Evolutionary conservation across 2,329 filamentous ascomycete species (phyloP).

Genomic region (Colletotrichum filicis): DNA sequence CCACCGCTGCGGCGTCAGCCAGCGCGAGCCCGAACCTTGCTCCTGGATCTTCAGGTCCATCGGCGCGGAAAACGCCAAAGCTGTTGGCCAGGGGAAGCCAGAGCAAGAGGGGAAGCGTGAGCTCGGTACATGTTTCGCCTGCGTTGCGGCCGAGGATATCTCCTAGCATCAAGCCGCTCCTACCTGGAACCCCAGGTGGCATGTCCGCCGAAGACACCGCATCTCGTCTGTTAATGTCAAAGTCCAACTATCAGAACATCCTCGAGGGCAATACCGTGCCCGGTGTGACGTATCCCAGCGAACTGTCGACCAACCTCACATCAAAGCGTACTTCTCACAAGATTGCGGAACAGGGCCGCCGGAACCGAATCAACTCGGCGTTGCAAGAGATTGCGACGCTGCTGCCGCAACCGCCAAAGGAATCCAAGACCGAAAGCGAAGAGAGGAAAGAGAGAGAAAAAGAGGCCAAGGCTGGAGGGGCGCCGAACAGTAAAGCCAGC

Average conservation of each 20-base stretch:
- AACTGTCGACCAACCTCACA: slow-evolving; percentile 91
- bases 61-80: slow-evolving; percentile 64
- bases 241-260: slow-evolving; percentile 98
- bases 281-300: slow-evolving; percentile 89
- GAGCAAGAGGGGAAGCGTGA: slow-evolving; percentile 74
- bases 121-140: slow-evolving; percentile 83
- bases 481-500: slow-evolving; percentile 90
- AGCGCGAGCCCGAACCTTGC: slow-evolving; percentile 74
- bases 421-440: slow-evolving; percentile 53
- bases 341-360: slow-evolving; percentile 93
- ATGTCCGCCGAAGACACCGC: slow-evolving; percentile 68
- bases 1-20: slow-evolving; percentile 60
- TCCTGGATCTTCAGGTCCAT: slow-evolving; percentile 59
- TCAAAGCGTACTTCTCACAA: slow-evolving; percentile 98
- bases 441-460: slow-evolving; percentile 59
- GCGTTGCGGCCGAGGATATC: slow-evolving; percentile 90
- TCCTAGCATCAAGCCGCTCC: slow-evolving; percentile 90
- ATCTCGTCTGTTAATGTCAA: slow-evolving; percentile 85
- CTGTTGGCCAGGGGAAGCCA: slow-evolving; percentile 68
- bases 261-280: slow-evolving; percentile 92
- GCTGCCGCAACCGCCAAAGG: slow-evolving; percentile 70
- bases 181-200: slow-evolving; percentile 70
- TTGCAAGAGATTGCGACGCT: slow-evolving; percentile 90
- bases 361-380: slow-evolving; percentile 95
- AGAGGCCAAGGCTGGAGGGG: slow-evolving; percentile 53